Evolutionary conservation across 169 alveolate genomes (phyloP), one percentile per base, ranked within the genome.

Genomic region (Plasmodium coatneyi): DNA sequence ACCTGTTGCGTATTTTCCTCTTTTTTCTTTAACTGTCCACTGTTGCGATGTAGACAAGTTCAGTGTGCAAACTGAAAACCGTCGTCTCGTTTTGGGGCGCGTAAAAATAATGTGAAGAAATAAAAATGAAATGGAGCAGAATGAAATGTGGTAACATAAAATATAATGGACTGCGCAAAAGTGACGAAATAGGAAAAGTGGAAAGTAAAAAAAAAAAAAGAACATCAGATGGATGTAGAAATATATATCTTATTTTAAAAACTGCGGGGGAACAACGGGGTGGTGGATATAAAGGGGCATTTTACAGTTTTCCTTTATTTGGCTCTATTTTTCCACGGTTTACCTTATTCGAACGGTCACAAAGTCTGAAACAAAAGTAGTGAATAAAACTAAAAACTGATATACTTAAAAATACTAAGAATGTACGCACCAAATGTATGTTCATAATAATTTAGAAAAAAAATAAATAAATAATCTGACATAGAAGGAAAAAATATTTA

Each of bases 241-340:
- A 39, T 80, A 46, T 80, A 80, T 56, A 80, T 80, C 74, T 80
- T 80, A 80, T 80, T 80, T 80, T 19, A 80, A 80, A 80, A 80
- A 43, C 22, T n/a, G 56, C 14, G 56, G 34, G 34, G 52, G n/a
- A 41, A n/a, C 41, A 80, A n/a, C 60, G 19, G 30, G 32, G 72
- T 30, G 22, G 54, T 46, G 71, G 54, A 25, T 19, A 5, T 25
- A 41, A 80, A 9, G 84, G 74, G 22, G 34, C 7, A 36, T 74
- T 34, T n/a, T 22, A 7, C 34, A 80, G 52, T 78, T 80, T 41
- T 80, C 34, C 66, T 80, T 46, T 80, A 39, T 74, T 74, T 74
- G 28, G n/a, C 36, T 16, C 25, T 46, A 80, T 80, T 39, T 19
- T 80, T 80, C 36, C 36, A 32, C 54, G 25, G 46, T 22, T 74